Conservation (phyloP, 805 yeast genomes). For the Candida succiphila region DNA sequence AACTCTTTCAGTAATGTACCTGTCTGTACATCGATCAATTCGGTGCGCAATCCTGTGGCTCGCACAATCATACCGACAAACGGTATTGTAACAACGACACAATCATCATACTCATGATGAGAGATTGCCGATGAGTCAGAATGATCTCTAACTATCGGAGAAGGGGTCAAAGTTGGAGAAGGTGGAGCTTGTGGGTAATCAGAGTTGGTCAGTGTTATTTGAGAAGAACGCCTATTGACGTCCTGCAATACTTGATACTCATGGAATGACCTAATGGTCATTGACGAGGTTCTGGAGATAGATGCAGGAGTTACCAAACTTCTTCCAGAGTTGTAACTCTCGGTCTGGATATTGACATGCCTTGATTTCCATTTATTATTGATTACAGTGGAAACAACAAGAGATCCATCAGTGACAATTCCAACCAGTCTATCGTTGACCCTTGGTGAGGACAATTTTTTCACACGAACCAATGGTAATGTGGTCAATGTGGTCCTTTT, state of each 20-base stretch:
- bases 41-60: constrained; percentile 46
- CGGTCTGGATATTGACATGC: constrained; percentile 36
- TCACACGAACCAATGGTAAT: constrained; percentile 36
- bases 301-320: constrained; percentile 28
- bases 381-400: constrained; percentile 54
- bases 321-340: constrained; percentile 33
- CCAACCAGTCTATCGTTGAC: constrained; percentile 65
- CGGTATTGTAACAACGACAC: constrained; percentile 43
- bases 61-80: constrained; percentile 69
- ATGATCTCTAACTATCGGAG: neutral
- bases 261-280: constrained; percentile 10
- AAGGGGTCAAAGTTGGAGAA: neutral
- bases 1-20: constrained; percentile 60
- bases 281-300: constrained; percentile 17
- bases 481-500: constrained; percentile 22
- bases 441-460: constrained; percentile 56
- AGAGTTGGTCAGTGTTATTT: constrained; percentile 5
- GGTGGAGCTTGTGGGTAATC: neutral
- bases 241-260: constrained; percentile 6
- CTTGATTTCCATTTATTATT: constrained; percentile 59
- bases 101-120: constrained; percentile 7
- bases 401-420: constrained; percentile 34
- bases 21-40: constrained; percentile 67
- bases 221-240: constrained; percentile 5
- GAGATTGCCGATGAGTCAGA: no score